phyloP scores from a whole-genome alignment of 768 basidiomycete species.

The Termitomyces sp. region DNA sequence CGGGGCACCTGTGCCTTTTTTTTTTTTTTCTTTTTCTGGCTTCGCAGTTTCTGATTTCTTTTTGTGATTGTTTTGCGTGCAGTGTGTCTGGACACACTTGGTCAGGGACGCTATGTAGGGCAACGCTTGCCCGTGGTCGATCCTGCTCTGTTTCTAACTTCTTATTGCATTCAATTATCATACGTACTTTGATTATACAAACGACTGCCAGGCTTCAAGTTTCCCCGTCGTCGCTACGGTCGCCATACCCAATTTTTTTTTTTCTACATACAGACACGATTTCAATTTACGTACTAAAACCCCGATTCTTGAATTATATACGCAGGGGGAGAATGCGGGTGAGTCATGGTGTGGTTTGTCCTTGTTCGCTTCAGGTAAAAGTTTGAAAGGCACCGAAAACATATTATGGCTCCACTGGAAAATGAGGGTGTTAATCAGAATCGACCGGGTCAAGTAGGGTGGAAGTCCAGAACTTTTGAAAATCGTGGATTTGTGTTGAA shows the following conservation, averaged over 20 bases:
- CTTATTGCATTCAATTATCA: not conserved
- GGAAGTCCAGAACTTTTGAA: not conserved
- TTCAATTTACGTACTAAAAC: not conserved
- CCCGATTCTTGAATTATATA: not conserved
- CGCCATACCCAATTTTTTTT: slow-evolving; percentile 8
- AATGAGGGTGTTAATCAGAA: too few relatives aligned
- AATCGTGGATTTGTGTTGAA: not conserved
- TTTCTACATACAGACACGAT: not conserved
- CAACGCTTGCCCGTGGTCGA: not conserved
- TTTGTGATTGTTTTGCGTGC: not conserved
- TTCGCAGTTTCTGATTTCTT: not conserved
- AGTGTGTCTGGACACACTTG: not conserved
- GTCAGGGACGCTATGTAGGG: not conserved
- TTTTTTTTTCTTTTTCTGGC: not conserved
- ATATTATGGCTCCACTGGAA: not conserved
- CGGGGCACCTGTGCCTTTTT: slow-evolving; percentile 1
- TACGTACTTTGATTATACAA: not conserved
- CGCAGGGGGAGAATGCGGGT: not conserved
- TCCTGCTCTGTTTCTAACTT: not conserved
- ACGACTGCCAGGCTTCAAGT: not conserved
- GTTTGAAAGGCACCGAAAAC: not conserved
- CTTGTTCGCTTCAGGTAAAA: not conserved
- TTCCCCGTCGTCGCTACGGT: too few relatives aligned
- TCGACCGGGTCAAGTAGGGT: not conserved
- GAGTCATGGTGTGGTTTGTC: not conserved